These are phyloP conservation scores for Ceratocystis harringtonii DNA, from an alignment of 2,329 filamentous ascomycete species.

Conservation along the genomic window DNA sequence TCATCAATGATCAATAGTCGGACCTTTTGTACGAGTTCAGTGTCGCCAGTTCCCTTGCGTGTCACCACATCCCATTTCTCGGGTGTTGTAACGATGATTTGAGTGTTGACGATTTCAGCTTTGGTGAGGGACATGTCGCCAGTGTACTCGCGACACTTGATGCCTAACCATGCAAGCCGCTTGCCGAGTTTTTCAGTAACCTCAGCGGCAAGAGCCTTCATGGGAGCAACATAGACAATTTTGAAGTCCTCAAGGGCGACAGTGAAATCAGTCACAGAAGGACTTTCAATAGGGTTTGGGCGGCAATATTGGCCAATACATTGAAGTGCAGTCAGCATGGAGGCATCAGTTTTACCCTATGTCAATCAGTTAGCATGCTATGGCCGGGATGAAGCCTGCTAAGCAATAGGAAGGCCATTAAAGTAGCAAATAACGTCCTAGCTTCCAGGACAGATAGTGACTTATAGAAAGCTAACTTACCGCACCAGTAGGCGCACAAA, in stretches of 20 bases:
- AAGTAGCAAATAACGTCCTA: background rate
- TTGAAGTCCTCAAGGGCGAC: conserved; percentile 87
- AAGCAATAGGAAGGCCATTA: background rate
- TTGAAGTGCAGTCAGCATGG: conserved; percentile 90
- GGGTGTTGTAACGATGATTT: conserved; percentile 95
- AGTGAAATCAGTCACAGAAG: conserved; percentile 58
- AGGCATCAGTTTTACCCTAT: conserved; percentile 92
- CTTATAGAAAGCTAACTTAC: conserved; percentile 29
- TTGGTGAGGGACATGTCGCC: conserved; percentile 99
- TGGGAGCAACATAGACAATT: conserved; percentile 95
- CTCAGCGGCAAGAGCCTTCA: conserved; percentile 96
- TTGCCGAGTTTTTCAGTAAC: conserved; percentile 90
- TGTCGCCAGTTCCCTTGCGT: conserved; percentile 90
- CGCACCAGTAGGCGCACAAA: conserved; percentile 92
- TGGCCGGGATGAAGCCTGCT: background rate
- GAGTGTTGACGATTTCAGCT: conserved; percentile 83
- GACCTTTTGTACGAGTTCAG: conserved; percentile 94
- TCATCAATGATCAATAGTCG: conserved; percentile 93
- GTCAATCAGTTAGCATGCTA: background rate
- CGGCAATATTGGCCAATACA: conserved; percentile 71
- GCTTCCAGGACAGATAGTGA: too few relatives aligned
- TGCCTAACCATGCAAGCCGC: conserved; percentile 80
- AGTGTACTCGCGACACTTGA: conserved; percentile 84
- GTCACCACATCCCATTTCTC: conserved; percentile 99
- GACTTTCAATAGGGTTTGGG: conserved; percentile 64